These are phyloP conservation scores for Pyricularia grisea DNA, from an alignment of 2,329 filamentous ascomycete genomes.

Conservation along the genomic window DNA sequence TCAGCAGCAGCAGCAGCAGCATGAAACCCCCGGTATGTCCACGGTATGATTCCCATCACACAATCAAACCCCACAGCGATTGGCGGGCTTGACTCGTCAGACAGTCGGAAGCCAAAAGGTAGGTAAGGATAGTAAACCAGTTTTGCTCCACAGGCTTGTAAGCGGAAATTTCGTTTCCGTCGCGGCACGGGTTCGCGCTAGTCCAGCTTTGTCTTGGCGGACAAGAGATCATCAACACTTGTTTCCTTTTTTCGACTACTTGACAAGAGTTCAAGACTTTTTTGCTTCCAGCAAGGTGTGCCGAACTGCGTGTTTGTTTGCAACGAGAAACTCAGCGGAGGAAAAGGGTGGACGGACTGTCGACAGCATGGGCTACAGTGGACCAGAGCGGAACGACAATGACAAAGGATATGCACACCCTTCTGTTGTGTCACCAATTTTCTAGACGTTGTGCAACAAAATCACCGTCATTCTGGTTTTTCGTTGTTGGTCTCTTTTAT, in stretches of 20 bases:
- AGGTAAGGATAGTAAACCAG: too few species aligned
- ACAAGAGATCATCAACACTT: too few species aligned
- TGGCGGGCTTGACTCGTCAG: not conserved
- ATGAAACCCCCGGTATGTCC: not conserved
- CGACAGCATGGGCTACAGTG: too few species aligned
- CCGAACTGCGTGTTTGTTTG: not conserved
- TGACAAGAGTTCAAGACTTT: not conserved
- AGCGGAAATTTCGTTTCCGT: not conserved
- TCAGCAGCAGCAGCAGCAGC: not conserved
- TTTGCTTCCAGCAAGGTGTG: not conserved
- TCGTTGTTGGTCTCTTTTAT: too few species aligned
- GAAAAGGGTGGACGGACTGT: not conserved
- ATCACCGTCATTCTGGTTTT: not conserved
- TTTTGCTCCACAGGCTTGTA: not conserved
- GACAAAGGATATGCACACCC: not conserved
- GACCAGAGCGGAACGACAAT: too few species aligned
- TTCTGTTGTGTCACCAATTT: not conserved
- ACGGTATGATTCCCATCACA: not conserved
- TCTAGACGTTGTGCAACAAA: not conserved
- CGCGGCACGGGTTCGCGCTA: not conserved
- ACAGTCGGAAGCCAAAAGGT: not conserved
- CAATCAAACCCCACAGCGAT: not conserved
- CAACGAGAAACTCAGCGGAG: not conserved
- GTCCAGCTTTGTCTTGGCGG: not conserved
- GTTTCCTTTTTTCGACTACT: too few species aligned